Percentiles rank a stretch among this genome's conserved stretches.
These are phyloP conservation scores for Podila verticillata DNA, from an alignment of 192 early-diverging fungal genomes.

Conservation along the genomic window DNA sequence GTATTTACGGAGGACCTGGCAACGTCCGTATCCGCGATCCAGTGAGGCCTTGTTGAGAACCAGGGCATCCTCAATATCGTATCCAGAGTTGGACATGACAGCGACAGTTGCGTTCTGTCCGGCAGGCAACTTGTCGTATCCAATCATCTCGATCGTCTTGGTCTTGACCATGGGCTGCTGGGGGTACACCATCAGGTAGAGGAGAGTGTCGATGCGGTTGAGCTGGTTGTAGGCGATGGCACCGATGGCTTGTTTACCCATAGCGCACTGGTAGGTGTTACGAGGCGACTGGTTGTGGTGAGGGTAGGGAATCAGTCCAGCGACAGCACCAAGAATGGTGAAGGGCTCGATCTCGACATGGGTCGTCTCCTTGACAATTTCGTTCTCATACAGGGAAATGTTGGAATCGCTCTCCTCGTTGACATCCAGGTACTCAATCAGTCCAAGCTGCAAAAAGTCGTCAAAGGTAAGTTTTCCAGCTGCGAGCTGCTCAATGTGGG, in stretches of 20 bases:
- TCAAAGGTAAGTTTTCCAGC: conserved; percentile 77
- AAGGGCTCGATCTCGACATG: conserved; percentile 98
- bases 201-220: conserved; percentile 91
- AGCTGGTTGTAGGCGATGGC: conserved; percentile 96
- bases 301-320: conserved; percentile 98
- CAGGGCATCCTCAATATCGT: conserved; percentile 99
- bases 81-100: conserved; percentile 97
- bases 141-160: conserved; percentile 97
- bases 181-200: conserved; percentile 96
- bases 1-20: conserved; percentile 93
- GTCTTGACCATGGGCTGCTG: conserved; percentile 99
- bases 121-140: conserved; percentile 92
- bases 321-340: conserved; percentile 94
- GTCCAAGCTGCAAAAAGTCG: conserved; percentile 88
- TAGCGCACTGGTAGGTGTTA: conserved; percentile 98
- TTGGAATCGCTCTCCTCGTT: conserved; percentile 98
- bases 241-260: conserved; percentile 99
- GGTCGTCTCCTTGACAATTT: conserved; percentile 87
- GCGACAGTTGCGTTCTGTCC: conserved; percentile 93
- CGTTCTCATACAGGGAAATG: conserved; percentile 90
- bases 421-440: conserved; percentile 96
- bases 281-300: conserved; percentile 99
- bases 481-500: conserved; percentile 68
- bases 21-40: conserved; percentile 96
- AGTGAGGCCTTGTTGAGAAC: conserved; percentile 94